A percentile compares a stretch with the other conserved stretches of the same genome.
Evolutionary conservation across 2,329 filamentous ascomycete genomes (phyloP).

Genomic region (Fusarium zealandicum): DNA sequence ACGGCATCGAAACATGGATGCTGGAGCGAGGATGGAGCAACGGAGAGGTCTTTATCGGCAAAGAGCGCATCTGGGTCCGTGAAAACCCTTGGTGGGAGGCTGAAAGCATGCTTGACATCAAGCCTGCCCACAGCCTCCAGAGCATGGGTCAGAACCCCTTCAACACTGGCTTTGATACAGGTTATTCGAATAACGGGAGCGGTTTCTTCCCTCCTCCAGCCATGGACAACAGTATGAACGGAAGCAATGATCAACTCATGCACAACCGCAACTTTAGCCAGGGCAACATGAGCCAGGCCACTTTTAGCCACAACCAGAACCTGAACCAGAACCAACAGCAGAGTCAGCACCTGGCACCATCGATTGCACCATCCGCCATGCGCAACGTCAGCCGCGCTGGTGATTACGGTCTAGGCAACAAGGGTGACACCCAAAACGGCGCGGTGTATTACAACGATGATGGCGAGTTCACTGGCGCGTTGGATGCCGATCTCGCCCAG

Average conservation of each 20-base stretch:
- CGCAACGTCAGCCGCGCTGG: slow-evolving; percentile 66
- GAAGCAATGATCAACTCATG: slow-evolving; percentile 76
- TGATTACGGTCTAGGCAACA: slow-evolving; percentile 87
- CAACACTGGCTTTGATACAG: slow-evolving; percentile 65
- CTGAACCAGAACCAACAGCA: slow-evolving; percentile 47
- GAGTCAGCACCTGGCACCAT: slow-evolving; percentile 57
- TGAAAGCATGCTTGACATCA: slow-evolving; percentile 92
- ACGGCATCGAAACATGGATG: slow-evolving; percentile 93
- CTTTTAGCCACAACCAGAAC: slow-evolving; percentile 51
- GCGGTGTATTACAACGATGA: slow-evolving; percentile 78
- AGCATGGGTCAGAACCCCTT: slow-evolving; percentile 56
- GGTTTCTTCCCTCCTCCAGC: slow-evolving; percentile 75
- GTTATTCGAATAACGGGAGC: slow-evolving; percentile 71
- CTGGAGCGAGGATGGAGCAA: slow-evolving; percentile 98
- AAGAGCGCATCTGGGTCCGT: slow-evolving; percentile 93
- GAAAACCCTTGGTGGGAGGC: slow-evolving; percentile 98
- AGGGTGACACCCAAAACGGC: slow-evolving; percentile 80
- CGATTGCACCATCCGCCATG: slow-evolving; percentile 65
- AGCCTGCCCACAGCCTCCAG: slow-evolving; percentile 63
- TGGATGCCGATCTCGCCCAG: slow-evolving; percentile 81
- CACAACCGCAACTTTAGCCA: slow-evolving; percentile 64
- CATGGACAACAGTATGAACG: slow-evolving; percentile 67
- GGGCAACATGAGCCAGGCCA: slow-evolving; percentile 63
- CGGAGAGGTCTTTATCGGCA: slow-evolving; percentile 89
- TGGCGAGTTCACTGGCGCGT: slow-evolving; percentile 69